Percentiles rank a stretch among this genome's conserved stretches.
phyloP scores from a whole-genome alignment of 352 stramenopile species.

The Phytophthora capsici region DNA sequence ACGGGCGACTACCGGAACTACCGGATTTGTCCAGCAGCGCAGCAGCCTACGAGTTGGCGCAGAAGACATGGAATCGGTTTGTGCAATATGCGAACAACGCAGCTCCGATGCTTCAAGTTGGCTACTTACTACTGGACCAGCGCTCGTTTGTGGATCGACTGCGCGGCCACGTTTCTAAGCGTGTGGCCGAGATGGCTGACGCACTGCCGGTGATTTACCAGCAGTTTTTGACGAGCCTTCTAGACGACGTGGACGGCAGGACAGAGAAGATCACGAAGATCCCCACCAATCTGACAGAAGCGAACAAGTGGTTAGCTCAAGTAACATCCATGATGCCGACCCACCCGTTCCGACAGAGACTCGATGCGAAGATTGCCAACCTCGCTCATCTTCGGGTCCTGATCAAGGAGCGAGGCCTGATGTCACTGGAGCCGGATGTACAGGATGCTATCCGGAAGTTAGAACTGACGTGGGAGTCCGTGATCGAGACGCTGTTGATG shows the following conservation, averaged over 20 bases:
- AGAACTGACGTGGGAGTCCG: constrained; percentile 68
- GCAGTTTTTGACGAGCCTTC: constrained; percentile 48
- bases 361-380: constrained; percentile 65
- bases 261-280: constrained; percentile 74
- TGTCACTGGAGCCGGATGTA: constrained; percentile 12
- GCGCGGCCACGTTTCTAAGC: constrained; percentile 32
- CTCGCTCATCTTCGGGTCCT: constrained; percentile 49
- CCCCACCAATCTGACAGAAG: constrained; percentile 56
- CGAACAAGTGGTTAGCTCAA: constrained; percentile 53
- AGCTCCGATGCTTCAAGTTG: constrained; percentile 49
- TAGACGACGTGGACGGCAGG: constrained; percentile 56
- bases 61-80: constrained; percentile 47
- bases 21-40: constrained; percentile 31
- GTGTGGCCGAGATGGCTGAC: constrained; percentile 49
- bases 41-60: constrained; percentile 49
- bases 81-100: constrained; percentile 42
- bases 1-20: constrained; percentile 19
- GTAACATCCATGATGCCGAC: constrained; percentile 63
- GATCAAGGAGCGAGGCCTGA: constrained; percentile 37
- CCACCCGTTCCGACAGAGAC: constrained; percentile 51
- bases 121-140: constrained; percentile 65
- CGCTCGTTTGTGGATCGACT: constrained; percentile 44
- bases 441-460: constrained; percentile 47
- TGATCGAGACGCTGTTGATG: constrained; percentile 64
- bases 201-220: constrained; percentile 60